Evolutionary conservation across 2,329 filamentous ascomycete species (phyloP).

Genomic region (Taxawa tesnikishii): DNA sequence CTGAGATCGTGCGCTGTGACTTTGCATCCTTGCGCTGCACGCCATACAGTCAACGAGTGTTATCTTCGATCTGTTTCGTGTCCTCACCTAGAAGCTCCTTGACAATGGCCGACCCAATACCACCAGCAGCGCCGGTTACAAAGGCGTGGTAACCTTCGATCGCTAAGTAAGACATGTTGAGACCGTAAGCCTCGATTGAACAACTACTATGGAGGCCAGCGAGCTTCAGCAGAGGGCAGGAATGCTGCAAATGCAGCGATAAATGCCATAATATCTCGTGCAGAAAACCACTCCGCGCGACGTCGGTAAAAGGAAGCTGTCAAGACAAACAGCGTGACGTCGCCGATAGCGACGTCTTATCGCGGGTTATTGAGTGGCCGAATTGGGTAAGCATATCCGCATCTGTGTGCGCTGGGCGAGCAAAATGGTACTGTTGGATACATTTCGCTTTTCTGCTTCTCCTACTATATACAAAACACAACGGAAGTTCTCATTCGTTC

Average conservation of each 20-base stretch:
- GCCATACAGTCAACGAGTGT: slow-evolving; percentile 4
- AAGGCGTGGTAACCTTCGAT: slow-evolving; percentile 40
- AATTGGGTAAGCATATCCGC: no score
- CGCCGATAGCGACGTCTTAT: no score
- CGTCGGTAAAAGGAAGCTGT: no score
- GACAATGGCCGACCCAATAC: slow-evolving; percentile 38
- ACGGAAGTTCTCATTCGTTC: no score
- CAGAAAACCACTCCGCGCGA: no score
- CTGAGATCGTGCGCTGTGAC: slow-evolving; percentile 40
- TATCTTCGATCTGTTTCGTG: slow-evolving; percentile 1
- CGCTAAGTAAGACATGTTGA: slow-evolving; percentile 31
- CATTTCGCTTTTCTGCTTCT: no score
- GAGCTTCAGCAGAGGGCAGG: neutral
- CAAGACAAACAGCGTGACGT: no score
- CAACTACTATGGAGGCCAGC: neutral
- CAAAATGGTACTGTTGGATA: no score
- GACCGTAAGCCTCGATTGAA: neutral
- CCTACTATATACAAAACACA: no score
- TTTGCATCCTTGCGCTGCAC: slow-evolving; percentile 38
- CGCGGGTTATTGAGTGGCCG: no score
- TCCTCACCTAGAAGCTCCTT: slow-evolving; percentile 39
- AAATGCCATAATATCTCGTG: no score
- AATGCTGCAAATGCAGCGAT: neutral
- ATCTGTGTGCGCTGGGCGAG: no score
- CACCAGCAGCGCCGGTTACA: slow-evolving; percentile 40